Percentiles rank a stretch among this genome's conserved stretches.
phyloP scores from a whole-genome alignment of 371 early-diverging fungal species.

The Saksenaea oblongispora region DNA sequence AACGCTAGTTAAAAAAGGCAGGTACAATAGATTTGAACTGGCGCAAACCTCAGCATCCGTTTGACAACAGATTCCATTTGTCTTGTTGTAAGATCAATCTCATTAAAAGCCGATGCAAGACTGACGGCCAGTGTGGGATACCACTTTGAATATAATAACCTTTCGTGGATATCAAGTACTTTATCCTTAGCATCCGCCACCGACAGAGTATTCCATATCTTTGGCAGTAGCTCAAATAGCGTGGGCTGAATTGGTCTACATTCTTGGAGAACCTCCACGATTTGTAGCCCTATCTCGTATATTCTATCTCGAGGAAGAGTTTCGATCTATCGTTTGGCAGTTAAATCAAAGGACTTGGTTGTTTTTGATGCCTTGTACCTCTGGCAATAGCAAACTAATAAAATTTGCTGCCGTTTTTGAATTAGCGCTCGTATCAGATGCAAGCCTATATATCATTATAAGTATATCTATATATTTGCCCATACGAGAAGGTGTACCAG shows the following conservation, averaged over 20 bases:
- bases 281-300: slow-evolving; percentile 13
- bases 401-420: slow-evolving; percentile 17
- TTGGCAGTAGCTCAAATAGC: slow-evolving; percentile 47
- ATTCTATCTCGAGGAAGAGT: slow-evolving; percentile 16
- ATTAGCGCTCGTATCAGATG: slow-evolving; percentile 16
- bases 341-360: background rate
- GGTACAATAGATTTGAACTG: background rate
- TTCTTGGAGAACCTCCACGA: slow-evolving; percentile 20
- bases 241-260: slow-evolving; percentile 41
- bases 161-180: slow-evolving; percentile 33
- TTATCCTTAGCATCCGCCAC: slow-evolving; percentile 26
- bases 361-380: slow-evolving; percentile 18
- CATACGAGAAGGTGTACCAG: slow-evolving; percentile 28
- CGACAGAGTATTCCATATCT: slow-evolving; percentile 43
- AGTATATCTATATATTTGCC: background rate
- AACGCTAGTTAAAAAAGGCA: background rate
- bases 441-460: background rate
- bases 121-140: slow-evolving; percentile 36
- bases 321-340: slow-evolving; percentile 31
- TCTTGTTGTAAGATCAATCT: slow-evolving; percentile 44
- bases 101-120: slow-evolving; percentile 50
- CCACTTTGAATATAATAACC: slow-evolving; percentile 45
- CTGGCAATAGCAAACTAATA: slow-evolving; percentile 38
- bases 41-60: slow-evolving; percentile 34
- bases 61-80: slow-evolving; percentile 41